Evolutionary conservation across 768 basidiomycete genomes (phyloP), one percentile per base, ranked within the genome.

Genomic region (Suillus sp.): DNA sequence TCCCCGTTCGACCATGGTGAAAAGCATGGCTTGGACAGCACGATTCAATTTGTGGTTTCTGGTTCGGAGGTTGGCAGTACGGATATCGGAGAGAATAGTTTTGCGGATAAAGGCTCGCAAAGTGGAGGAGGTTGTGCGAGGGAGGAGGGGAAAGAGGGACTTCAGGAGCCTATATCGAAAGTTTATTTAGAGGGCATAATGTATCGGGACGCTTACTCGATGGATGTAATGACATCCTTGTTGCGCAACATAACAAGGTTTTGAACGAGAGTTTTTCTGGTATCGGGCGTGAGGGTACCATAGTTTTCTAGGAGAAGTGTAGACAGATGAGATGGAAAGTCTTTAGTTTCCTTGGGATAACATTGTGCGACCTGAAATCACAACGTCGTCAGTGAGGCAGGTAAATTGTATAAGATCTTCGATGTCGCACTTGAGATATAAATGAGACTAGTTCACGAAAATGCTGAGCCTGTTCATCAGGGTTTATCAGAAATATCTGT

Each of bases 31-130:
- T 73, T 99, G 97, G 0, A 99, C 94, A 25, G 95, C 90, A 42
- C 93, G 87, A 73, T 99, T 99, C 32, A 99, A 86, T 74, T 96
- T 96, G 79, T 97, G 95, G 71, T 98, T 97, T 73, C 92, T 94
- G 45, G 90, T 83, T 60, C 87, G 89, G 38, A 87, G 77, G 74
- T 99, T 99, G 47, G 96, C 95, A 1, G 90, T 92, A 66, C 88
- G 87, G 64, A 99, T 93, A 69, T 98, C 97, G 13, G 92, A 89
- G 25, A 99, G 83, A 72, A 99, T 98, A 8, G 95, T 97, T 72
- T 89, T 90, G 16, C 95, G 90, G 69, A 99, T 97, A 70, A 91
- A 91, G 0, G 87, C 79, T 27, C 96, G 89, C 34, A 99, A 84
- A 27, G 88, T 75, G 0, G 93, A 84, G 0, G 96, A 96, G 9